phyloP scores from a whole-genome alignment of 2,329 filamentous ascomycete genomes.

The Orbilia brochopaga region DNA sequence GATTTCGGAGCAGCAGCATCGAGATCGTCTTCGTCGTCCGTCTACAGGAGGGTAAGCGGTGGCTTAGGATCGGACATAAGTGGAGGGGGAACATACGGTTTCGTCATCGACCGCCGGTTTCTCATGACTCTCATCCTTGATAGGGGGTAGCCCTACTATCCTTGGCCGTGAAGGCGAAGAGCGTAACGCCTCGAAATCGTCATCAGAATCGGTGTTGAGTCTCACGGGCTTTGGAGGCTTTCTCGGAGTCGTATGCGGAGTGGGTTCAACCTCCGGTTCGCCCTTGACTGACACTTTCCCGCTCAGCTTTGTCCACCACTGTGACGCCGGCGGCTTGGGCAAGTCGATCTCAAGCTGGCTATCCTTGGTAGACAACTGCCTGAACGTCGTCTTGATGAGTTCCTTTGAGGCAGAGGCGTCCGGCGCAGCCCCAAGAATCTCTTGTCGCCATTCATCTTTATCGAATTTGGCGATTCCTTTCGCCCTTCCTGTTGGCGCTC shows the following conservation, averaged over 20 bases:
- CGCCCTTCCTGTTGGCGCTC: constrained; percentile 60
- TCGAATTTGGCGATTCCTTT: constrained; percentile 63
- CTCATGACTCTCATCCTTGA: not conserved
- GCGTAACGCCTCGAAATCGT: constrained; percentile 36
- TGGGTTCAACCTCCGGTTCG: constrained; percentile 38
- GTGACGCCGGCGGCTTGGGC: constrained; percentile 24
- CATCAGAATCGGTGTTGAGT: constrained; percentile 46
- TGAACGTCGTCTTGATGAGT: constrained; percentile 39
- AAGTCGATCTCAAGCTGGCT: constrained; percentile 17
- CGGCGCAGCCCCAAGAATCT: constrained; percentile 11
- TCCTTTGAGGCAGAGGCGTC: constrained; percentile 36
- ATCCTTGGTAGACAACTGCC: constrained; percentile 16
- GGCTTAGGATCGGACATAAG: not conserved
- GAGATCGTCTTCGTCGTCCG: constrained; percentile 40
- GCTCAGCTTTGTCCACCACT: constrained; percentile 50
- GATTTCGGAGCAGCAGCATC: constrained; percentile 22
- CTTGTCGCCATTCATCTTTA: constrained; percentile 51
- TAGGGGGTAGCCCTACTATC: not conserved
- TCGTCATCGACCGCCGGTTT: constrained; percentile 27
- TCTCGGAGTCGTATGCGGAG: constrained; percentile 33
- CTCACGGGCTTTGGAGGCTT: constrained; percentile 42
- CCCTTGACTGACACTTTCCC: constrained; percentile 37
- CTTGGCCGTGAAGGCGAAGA: constrained; percentile 28
- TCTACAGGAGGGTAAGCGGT: constrained; percentile 21
- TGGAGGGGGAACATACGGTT: constrained; percentile 12